Evolutionary conservation across 148 eudicot genomes (phyloP).

Genomic region (Talinum fruticosum): DNA sequence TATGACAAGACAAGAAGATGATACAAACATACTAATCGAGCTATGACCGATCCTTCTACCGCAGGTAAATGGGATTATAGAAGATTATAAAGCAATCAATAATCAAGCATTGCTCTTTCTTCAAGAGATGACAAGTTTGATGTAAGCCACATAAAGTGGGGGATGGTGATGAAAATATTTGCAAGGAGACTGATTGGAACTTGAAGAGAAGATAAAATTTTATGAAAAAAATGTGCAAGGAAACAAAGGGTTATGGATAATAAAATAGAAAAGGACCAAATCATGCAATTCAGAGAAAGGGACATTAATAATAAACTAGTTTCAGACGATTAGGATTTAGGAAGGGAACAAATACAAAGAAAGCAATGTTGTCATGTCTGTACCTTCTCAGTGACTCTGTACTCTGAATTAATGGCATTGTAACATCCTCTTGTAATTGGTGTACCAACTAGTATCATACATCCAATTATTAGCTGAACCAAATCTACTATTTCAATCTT

Average conservation of each 20-base stretch:
- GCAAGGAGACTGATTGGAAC: neutral
- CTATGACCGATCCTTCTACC: too few relatives aligned
- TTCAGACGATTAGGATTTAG: neutral
- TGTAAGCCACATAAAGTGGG: neutral
- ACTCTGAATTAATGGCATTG: neutral
- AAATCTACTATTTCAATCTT: too few relatives aligned
- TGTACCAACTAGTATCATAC: too few relatives aligned
- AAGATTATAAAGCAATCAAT: neutral
- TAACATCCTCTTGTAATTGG: too few relatives aligned
- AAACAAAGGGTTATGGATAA: neutral
- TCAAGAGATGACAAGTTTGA: neutral
- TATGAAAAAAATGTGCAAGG: conserved; percentile 8
- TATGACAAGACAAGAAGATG: neutral
- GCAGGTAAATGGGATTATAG: neutral
- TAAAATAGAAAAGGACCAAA: neutral
- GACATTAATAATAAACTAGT: conserved; percentile 3
- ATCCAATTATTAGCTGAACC: too few relatives aligned
- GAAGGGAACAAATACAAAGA: neutral
- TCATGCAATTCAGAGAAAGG: conserved; percentile 18
- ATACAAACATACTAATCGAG: too few relatives aligned
- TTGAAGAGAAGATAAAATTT: neutral
- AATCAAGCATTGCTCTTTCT: neutral
- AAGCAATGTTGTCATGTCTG: conserved; percentile 25
- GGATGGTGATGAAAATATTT: neutral
- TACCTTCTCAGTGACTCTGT: conserved; percentile 5